Evolutionary conservation across 2,329 filamentous ascomycete species (phyloP).

Genomic region (Didymella sp.): DNA sequence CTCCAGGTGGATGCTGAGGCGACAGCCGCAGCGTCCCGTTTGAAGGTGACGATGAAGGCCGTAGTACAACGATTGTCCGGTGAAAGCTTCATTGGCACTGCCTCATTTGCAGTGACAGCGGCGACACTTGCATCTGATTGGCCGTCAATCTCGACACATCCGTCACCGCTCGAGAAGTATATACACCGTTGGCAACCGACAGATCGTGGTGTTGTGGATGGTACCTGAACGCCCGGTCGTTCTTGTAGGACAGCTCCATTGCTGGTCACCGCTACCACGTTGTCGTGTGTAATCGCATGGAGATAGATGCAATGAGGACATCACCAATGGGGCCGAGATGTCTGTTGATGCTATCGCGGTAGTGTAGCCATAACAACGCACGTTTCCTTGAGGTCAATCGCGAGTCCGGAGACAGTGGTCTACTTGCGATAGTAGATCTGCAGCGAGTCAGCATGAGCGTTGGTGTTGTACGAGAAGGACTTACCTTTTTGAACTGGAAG

Average conservation of each 20-base stretch:
- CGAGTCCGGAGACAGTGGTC: neutral
- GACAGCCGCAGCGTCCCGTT: constrained; percentile 21
- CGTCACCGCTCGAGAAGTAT: constrained; percentile 27
- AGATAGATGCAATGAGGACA: neutral
- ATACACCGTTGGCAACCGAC: constrained; percentile 25
- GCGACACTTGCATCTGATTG: constrained; percentile 21
- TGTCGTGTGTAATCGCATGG: constrained; percentile 10
- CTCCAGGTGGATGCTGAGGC: constrained; percentile 24
- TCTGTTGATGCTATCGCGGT: neutral
- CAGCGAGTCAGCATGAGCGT: constrained; percentile 29
- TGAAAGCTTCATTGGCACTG: constrained; percentile 29
- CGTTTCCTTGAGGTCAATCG: neutral
- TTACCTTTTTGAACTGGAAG: constrained; percentile 98
- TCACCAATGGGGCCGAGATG: neutral
- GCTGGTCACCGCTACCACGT: constrained; percentile 22
- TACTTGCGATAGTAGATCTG: constrained; percentile 59
- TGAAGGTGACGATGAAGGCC: constrained; percentile 7
- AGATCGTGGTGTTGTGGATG: neutral
- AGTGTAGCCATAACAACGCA: constrained; percentile 2
- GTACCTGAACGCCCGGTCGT: neutral
- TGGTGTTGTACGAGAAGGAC: constrained; percentile 21
- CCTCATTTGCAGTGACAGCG: constrained; percentile 14
- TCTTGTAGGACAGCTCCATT: constrained; percentile 10
- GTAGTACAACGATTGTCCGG: constrained; percentile 41
- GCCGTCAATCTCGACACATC: constrained; percentile 3